These are phyloP conservation scores for Mycena venus DNA, from an alignment of 768 basidiomycete genomes.

Conservation along the genomic window DNA sequence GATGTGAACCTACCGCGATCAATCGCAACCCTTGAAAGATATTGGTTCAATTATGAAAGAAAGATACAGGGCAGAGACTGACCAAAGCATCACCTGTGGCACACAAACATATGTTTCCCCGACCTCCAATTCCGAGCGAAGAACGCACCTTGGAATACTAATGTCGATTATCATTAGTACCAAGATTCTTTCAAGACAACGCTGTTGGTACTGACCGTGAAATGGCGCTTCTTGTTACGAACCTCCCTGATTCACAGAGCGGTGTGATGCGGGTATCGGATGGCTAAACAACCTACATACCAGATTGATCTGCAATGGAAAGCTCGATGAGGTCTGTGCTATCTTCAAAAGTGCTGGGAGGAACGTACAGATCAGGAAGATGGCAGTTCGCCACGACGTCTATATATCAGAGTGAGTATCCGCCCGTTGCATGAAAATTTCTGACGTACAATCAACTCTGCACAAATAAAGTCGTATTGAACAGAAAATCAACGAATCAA, in stretches of 20 bases:
- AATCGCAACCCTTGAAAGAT: constrained; percentile 83
- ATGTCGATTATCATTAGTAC: background rate
- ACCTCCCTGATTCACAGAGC: constrained; percentile 84
- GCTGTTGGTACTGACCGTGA: constrained; percentile 76
- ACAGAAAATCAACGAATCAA: background rate
- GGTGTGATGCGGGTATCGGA: constrained; percentile 15
- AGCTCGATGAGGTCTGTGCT: background rate
- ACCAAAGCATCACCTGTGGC: constrained; percentile 90
- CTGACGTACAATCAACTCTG: constrained; percentile 78
- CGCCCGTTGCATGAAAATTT: background rate
- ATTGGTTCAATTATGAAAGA: background rate
- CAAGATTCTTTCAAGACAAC: background rate
- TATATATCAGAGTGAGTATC: constrained; percentile 41
- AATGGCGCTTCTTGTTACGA: constrained; percentile 85
- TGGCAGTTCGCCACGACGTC: constrained; percentile 82
- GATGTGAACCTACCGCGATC: constrained; percentile 74
- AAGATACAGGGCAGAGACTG: background rate
- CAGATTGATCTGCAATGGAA: constrained; percentile 76
- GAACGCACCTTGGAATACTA: constrained; percentile 83
- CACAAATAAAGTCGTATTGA: background rate
- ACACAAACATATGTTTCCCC: background rate
- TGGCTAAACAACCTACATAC: constrained; percentile 37
- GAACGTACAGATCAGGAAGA: constrained; percentile 82
- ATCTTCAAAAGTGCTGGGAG: constrained; percentile 7
- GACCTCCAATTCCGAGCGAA: background rate